A percentile compares a stretch with the other conserved stretches of the same genome.
phyloP scores from a whole-genome alignment of 1,139 yeast genomes.

The Saccharomyces pastorianus region DNA sequence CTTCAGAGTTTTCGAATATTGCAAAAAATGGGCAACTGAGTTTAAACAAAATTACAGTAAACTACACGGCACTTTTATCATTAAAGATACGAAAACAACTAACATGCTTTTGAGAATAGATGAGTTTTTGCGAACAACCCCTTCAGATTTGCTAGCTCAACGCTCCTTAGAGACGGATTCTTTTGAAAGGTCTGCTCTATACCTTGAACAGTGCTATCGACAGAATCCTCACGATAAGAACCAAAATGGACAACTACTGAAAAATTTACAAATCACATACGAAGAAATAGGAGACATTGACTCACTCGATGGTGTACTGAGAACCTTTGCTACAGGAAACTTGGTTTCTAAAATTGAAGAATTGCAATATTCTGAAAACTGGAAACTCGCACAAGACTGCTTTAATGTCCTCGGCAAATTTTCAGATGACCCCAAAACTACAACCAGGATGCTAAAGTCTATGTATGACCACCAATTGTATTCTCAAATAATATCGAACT shows the following conservation, averaged over 20 bases:
- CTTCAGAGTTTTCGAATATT: conserved; percentile 73
- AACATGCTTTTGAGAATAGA: conserved; percentile 32
- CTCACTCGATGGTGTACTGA: conserved; percentile 78
- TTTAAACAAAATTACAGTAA: conserved; percentile 24
- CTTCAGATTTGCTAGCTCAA: conserved; percentile 63
- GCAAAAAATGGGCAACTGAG: conserved; percentile 63
- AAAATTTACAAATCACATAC: conserved; percentile 67
- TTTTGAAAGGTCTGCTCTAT: conserved; percentile 81
- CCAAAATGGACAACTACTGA: conserved; percentile 38
- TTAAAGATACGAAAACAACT: conserved; percentile 19
- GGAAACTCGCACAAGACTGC: conserved; percentile 85
- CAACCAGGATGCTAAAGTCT: conserved; percentile 41
- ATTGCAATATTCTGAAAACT: conserved; percentile 76
- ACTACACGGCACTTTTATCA: conserved; percentile 23
- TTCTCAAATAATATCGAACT: conserved; percentile 38
- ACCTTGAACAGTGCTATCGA: conserved; percentile 69
- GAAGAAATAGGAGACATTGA: conserved; percentile 85
- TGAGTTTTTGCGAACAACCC: conserved; percentile 45
- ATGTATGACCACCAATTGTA: conserved; percentile 53
- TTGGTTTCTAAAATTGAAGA: conserved; percentile 67
- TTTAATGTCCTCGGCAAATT: conserved; percentile 57
- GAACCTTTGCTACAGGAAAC: conserved; percentile 61
- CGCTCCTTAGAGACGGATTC: conserved; percentile 80
- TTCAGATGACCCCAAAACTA: conserved; percentile 26
- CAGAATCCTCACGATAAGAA: conserved; percentile 32